phyloP scores from a whole-genome alignment of 2,329 filamentous ascomycete genomes.

The Dendrostoma leiphaemia region DNA sequence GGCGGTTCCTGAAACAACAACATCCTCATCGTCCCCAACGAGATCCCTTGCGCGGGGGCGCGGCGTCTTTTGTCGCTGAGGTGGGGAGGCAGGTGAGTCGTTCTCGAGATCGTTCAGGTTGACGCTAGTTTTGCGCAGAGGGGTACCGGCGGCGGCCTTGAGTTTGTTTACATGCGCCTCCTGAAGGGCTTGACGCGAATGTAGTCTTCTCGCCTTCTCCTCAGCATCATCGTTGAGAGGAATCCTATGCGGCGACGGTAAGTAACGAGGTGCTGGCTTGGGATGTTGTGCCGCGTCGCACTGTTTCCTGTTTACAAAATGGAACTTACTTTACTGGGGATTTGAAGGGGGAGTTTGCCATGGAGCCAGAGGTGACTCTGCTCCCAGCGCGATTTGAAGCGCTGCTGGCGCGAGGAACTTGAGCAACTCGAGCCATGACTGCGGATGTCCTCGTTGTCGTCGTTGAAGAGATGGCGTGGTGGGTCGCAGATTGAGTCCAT shows the following conservation, averaged over 20 bases:
- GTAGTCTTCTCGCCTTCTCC: constrained; percentile 85
- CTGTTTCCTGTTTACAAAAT: constrained; percentile 4
- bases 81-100: constrained; percentile 54
- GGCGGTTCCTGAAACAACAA: constrained; percentile 68
- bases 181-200: constrained; percentile 83
- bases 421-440: constrained; percentile 57
- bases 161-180: constrained; percentile 92
- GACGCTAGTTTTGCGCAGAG: constrained; percentile 65
- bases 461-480: constrained; percentile 16
- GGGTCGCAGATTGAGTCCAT: constrained; percentile 5
- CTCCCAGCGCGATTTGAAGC: constrained; percentile 29
- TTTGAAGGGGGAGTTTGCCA: constrained; percentile 53
- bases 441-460: constrained; percentile 20
- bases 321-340: constrained; percentile 56
- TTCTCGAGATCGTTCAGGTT: constrained; percentile 59
- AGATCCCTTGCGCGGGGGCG: constrained; percentile 32
- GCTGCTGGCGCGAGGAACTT: constrained; percentile 46
- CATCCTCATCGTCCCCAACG: constrained; percentile 51
- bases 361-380: constrained; percentile 46
- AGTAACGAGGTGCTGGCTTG: not conserved
- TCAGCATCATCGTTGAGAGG: constrained; percentile 93
- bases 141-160: constrained; percentile 69
- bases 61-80: constrained; percentile 46
- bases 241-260: constrained; percentile 56
- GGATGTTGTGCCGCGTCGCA: not conserved